Conservation (phyloP, 2,329 filamentous ascomycete species). For the Calonectria pauciramosa region DNA sequence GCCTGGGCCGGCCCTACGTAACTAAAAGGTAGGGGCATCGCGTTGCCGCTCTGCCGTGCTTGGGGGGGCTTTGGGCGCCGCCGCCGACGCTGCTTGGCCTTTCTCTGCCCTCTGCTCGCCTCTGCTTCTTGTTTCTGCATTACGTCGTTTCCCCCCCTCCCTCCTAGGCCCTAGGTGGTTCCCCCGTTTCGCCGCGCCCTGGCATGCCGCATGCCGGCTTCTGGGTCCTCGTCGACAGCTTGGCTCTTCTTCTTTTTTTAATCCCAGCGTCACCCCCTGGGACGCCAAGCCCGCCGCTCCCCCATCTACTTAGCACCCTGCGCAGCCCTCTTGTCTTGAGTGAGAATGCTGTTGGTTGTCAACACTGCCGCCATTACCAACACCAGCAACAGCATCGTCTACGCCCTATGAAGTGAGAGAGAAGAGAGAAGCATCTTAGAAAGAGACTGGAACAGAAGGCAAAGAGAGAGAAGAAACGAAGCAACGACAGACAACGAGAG, state of each 20-base stretch:
- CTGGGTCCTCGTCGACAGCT: slow-evolving; percentile 6
- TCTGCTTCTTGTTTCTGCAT: slow-evolving; percentile 9
- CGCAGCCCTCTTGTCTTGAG: background rate
- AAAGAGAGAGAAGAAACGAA: background rate
- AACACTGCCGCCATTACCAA: background rate
- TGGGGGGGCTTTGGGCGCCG: slow-evolving; percentile 10
- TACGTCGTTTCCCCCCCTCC: slow-evolving; percentile 2
- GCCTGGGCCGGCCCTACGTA: slow-evolving; percentile 5
- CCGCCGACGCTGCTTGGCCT: background rate
- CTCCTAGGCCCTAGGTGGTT: background rate
- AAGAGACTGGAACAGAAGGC: slow-evolving; percentile 13
- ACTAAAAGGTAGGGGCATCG: slow-evolving; percentile 1
- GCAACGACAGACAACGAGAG: background rate
- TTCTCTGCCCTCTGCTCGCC: background rate
- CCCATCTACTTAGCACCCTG: background rate
- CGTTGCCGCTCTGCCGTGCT: slow-evolving; percentile 23
- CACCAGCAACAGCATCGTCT: background rate
- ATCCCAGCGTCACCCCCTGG: slow-evolving; percentile 14
- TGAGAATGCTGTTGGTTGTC: slow-evolving; percentile 16
- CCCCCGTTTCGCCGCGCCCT: slow-evolving; percentile 6
- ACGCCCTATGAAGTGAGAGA: background rate
- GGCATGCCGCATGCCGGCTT: slow-evolving; percentile 23
- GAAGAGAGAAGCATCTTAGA: background rate
- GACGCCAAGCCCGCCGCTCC: slow-evolving; percentile 20
- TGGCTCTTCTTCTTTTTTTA: slow-evolving; percentile 17